Conservation (phyloP, 2,329 filamentous ascomycete species). For the Diaporthe ilicicola region DNA sequence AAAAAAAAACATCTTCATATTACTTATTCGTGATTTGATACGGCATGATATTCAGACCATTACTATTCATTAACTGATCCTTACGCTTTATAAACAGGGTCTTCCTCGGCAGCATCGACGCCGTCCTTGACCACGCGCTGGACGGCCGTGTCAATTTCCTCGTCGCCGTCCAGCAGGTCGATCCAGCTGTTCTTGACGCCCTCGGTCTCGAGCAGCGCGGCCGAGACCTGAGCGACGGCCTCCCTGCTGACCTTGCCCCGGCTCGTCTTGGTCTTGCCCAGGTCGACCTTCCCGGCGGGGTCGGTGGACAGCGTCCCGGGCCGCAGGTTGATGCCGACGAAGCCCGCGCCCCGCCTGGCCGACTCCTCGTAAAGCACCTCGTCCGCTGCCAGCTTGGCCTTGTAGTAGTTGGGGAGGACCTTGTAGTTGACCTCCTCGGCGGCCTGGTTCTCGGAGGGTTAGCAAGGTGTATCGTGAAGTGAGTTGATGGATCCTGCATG, state of each 20-base stretch:
- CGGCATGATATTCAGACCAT: background rate
- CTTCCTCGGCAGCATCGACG: constrained; percentile 62
- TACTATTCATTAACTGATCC: background rate
- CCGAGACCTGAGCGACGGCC: constrained; percentile 67
- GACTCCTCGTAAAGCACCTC: constrained; percentile 61
- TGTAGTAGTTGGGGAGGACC: constrained; percentile 61
- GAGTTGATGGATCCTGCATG: no score
- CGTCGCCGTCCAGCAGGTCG: constrained; percentile 63
- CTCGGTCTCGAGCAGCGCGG: constrained; percentile 60
- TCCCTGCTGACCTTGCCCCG: constrained; percentile 59
- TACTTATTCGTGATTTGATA: no score
- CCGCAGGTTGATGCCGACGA: constrained; percentile 62
- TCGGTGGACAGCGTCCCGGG: constrained; percentile 59
- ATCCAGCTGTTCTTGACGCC: constrained; percentile 60
- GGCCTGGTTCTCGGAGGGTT: background rate
- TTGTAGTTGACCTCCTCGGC: constrained; percentile 50
- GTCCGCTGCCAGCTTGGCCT: constrained; percentile 69
- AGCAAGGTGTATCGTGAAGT: background rate
- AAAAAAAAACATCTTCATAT: no score
- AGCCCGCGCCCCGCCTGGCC: constrained; percentile 47
- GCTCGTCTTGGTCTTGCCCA: constrained; percentile 54
- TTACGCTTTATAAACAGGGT: constrained; percentile 45
- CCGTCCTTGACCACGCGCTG: constrained; percentile 57
- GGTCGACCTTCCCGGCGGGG: constrained; percentile 54
- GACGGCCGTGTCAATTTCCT: constrained; percentile 57